Base-by-base conservation (phyloP, 805 yeast species). In the Metschnikowia reukaufii region DNA sequence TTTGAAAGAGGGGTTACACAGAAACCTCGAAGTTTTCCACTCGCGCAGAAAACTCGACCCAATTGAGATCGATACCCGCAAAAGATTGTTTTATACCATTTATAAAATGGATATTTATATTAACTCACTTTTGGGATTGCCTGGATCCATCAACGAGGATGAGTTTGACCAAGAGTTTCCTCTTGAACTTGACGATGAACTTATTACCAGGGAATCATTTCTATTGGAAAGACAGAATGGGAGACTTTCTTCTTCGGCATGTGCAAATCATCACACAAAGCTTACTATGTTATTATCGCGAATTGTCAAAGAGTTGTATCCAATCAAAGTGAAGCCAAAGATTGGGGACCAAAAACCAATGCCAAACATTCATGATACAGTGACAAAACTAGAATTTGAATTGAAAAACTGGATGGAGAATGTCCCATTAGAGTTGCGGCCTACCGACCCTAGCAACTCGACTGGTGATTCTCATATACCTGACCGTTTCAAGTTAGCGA, bases 161-260 rank as follows among this genome's bases (percentile, higher is more conserved):
- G 96, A 88, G 55, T 83, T 88, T 53, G 96, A 90, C 66, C 97
- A 90, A 63, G 91, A 85, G 42, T 72, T 88, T 52, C 97, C 97
- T 0, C 68, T 78, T 29, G 96, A 89, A 59, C 68, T 88, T 30
- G 96, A 89, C 59, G 97, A 90, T 65, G 95, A 88, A 57, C 84
- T 84, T 59, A 84, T 90, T 46, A 87, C 94, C 0, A 78, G 81
- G 36, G 73, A 70, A n/a, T 83, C 81, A 0, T 82, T 83, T 52
- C 56, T 70, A 16, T 58, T 67, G 58, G 61, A 82, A 61, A 57
- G 66, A 66, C 67, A 78, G 73, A 49, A 80, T 70, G 62, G 73
- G 10, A 72, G 80, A 48, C 65, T 86, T 21, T 82, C 91, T 8
- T 82, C 88, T 10, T 74, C 89, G 16, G 90, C 83, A 0, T 84